Evolutionary conservation across 2,329 filamentous ascomycete species (phyloP).

Genomic region (Penicillium vulpinum): DNA sequence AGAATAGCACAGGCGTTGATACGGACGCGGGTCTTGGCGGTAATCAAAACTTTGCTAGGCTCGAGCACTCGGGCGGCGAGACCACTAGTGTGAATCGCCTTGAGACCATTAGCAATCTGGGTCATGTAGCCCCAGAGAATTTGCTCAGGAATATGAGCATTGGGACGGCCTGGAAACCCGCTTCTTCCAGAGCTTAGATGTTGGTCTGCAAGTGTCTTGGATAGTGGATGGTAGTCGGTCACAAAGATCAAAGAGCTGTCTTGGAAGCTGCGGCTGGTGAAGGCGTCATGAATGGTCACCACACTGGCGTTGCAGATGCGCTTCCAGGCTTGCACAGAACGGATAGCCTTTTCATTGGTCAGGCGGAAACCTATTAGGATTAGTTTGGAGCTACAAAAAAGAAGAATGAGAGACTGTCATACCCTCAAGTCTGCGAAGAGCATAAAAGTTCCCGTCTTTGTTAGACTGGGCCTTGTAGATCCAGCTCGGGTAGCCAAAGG

Average conservation of each 20-base stretch:
- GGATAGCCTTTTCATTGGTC: constrained; percentile 85
- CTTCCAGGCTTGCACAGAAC: constrained; percentile 85
- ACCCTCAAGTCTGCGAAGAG: constrained; percentile 81
- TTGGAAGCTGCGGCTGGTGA: constrained; percentile 88
- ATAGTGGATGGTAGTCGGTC: constrained; percentile 87
- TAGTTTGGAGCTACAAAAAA: neutral
- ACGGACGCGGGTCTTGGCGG: constrained; percentile 84
- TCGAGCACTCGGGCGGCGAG: constrained; percentile 85
- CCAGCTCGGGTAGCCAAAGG: constrained; percentile 89
- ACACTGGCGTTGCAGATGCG: constrained; percentile 77
- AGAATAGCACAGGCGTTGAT: constrained; percentile 85
- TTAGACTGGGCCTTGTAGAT: constrained; percentile 90
- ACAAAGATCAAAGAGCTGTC: constrained; percentile 94
- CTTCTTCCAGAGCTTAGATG: constrained; percentile 53
- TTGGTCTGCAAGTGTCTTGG: constrained; percentile 83
- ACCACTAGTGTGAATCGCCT: constrained; percentile 76
- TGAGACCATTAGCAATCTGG: constrained; percentile 85
- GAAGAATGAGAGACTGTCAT: constrained; percentile 14
- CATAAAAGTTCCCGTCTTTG: constrained; percentile 88
- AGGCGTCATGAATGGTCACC: constrained; percentile 85
- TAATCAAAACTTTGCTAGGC: constrained; percentile 83
- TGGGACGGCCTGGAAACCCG: constrained; percentile 43
- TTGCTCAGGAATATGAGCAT: constrained; percentile 64
- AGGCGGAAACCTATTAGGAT: constrained; percentile 68
- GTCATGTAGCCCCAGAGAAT: constrained; percentile 89